Evolutionary conservation across 768 basidiomycete species (phyloP), one percentile per base, ranked within the genome.

Genomic region (Chlorophyllum brunneum): DNA sequence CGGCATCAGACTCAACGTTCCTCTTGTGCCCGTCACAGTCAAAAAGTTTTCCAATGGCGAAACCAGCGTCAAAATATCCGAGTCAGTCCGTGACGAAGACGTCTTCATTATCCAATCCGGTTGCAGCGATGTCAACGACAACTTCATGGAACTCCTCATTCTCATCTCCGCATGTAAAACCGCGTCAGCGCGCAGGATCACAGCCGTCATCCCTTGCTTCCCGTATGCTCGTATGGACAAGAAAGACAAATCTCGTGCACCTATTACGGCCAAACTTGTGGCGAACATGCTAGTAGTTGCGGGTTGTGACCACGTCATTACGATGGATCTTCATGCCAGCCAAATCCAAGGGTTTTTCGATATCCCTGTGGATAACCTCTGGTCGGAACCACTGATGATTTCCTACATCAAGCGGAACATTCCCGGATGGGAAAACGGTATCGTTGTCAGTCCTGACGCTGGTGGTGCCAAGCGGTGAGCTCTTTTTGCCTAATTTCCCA

Each of bases 271-370:
- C 40, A 99, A 99, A 72, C 81, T 99, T 48, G 92, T 98, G 42
- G 95, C 95, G 20, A 98, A 97, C 69, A 98, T 98, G 95, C 77
- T 99, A 54, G 86, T 84, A 38, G 91, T 97, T 41, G 95, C 97
- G 7, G 95, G 95, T 20, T 97, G 94, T 65, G 95, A 98, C 70
- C 95, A 98, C 65, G 88, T 99, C 63, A 98, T 99, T 60, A 98
- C 95, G n/a, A 95, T 98, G 88, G 95, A 98, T 67, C 74, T 98
- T 45, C 95, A 98, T 64, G 95, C 95, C 36, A 89, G 88, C 61
- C 95, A 98, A 73, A 98, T 98, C 55, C 95, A 98, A 65, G 95
- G 95, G 5, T 98, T 98, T 76, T 98, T 98, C 67, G 94, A 98
- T 67, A 92, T 98, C 58, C 95, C 95, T 7, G 95, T 97, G 23